Percentiles rank a stretch among this genome's conserved stretches.
These are phyloP conservation scores for Candida ulmi DNA, from an alignment of 805 yeast genomes.

Conservation along the genomic window DNA sequence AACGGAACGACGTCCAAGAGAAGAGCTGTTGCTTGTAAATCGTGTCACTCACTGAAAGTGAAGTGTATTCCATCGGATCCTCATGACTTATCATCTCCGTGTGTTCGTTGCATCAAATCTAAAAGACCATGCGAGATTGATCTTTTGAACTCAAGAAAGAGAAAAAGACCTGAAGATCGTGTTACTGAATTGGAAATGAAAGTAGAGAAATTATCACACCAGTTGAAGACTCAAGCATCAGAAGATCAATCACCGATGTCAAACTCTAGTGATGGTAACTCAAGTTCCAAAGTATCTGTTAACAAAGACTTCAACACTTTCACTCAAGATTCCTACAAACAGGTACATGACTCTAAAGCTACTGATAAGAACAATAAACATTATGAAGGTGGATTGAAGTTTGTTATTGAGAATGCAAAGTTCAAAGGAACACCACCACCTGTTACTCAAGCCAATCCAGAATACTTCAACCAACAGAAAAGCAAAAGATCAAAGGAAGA, in stretches of 20 bases:
- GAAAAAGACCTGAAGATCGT: constrained; percentile 26
- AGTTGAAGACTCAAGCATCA: constrained; percentile 5
- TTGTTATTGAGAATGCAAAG: not conserved
- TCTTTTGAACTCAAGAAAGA: constrained; percentile 50
- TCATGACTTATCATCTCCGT: constrained; percentile 54
- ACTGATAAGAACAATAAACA: not conserved
- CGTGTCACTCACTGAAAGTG: constrained; percentile 82
- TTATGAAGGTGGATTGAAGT: not conserved
- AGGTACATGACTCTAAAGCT: not conserved
- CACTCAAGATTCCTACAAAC: not conserved
- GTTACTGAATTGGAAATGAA: constrained; percentile 26
- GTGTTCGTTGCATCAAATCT: constrained; percentile 67
- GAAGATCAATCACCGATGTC: constrained; percentile 1
- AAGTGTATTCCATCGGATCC: constrained; percentile 72
- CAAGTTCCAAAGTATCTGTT: not conserved
- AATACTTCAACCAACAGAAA: constrained; percentile 22
- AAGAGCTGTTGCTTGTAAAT: constrained; percentile 52
- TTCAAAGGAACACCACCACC: constrained; percentile 1
- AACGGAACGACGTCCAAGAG: no score
- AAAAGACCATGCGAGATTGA: constrained; percentile 64
- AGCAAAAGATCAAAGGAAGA: constrained; percentile 23
- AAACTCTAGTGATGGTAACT: not conserved
- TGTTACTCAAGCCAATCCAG: no score
- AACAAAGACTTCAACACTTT: not conserved
- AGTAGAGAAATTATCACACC: constrained; percentile 20